phyloP scores from a whole-genome alignment of 1,284 basidiomycete genomes.

The Cronartium quercuum region DNA sequence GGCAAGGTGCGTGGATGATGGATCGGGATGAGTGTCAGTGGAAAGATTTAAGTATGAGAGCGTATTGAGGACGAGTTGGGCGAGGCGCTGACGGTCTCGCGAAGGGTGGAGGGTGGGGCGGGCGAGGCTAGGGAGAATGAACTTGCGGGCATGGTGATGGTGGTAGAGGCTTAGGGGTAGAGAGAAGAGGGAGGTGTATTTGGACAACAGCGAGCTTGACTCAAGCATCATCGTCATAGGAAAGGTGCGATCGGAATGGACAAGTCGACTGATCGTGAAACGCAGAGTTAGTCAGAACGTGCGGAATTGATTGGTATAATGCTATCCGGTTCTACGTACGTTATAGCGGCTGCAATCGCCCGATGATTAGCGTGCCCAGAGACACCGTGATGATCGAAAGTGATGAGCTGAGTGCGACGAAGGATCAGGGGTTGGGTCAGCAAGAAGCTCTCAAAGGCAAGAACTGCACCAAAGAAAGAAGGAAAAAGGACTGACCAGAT shows the following conservation, averaged over 20 bases:
- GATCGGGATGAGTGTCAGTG: neutral
- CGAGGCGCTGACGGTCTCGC: constrained; percentile 10
- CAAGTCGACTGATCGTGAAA: constrained; percentile 4
- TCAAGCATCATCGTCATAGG: constrained; percentile 24
- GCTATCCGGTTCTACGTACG: neutral
- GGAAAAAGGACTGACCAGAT: constrained; percentile 5
- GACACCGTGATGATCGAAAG: constrained; percentile 35
- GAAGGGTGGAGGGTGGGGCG: constrained; percentile 22
- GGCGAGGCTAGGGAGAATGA: constrained; percentile 6
- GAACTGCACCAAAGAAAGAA: no score
- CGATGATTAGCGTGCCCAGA: constrained; percentile 36
- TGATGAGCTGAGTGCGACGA: constrained; percentile 13
- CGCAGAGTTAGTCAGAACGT: neutral
- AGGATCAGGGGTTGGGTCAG: no score
- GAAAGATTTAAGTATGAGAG: neutral
- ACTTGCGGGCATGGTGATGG: constrained; percentile 29
- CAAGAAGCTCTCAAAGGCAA: neutral
- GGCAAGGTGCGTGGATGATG: neutral
- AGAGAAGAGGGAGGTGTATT: constrained; percentile 17
- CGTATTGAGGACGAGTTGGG: constrained; percentile 6
- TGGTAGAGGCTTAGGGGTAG: constrained; percentile 16
- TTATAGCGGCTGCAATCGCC: constrained; percentile 17
- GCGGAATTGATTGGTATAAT: neutral
- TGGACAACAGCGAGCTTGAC: constrained; percentile 1
- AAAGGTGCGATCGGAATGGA: constrained; percentile 13